Percentiles rank a stretch among this genome's conserved stretches.
phyloP scores from a whole-genome alignment of 2,329 filamentous ascomycete species.

The Colletotrichum liaoningense region DNA sequence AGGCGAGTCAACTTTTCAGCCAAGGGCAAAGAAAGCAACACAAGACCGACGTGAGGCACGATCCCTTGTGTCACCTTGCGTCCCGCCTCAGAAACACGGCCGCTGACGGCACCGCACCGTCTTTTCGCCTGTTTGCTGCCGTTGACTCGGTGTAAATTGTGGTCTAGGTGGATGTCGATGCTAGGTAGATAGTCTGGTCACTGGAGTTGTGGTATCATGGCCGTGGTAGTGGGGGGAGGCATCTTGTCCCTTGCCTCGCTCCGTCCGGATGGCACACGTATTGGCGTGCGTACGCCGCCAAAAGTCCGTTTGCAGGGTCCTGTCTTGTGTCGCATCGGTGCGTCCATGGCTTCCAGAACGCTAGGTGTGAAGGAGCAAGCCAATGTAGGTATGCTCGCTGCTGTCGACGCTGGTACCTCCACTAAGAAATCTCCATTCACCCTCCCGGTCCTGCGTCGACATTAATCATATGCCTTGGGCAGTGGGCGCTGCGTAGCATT shows the following conservation, averaged over 20 bases:
- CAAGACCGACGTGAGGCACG: slow-evolving; percentile 10
- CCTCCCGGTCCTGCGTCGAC: slow-evolving; percentile 11
- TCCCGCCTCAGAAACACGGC: slow-evolving; percentile 19
- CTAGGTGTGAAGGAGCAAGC: neutral
- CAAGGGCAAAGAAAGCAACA: slow-evolving; percentile 6
- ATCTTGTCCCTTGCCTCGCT: slow-evolving; percentile 5
- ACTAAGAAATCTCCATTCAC: neutral
- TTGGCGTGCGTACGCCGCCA: neutral
- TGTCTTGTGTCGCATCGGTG: neutral
- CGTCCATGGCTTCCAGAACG: neutral
- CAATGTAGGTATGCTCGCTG: neutral
- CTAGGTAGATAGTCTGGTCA: neutral
- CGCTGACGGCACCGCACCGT: slow-evolving; percentile 23
- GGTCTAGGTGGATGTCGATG: neutral
- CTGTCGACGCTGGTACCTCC: slow-evolving; percentile 15
- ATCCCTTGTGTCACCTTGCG: slow-evolving; percentile 11
- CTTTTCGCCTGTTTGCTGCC: neutral
- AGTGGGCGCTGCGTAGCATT: neutral
- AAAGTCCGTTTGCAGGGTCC: neutral
- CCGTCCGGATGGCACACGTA: neutral
- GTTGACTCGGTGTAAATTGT: neutral
- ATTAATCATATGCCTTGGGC: slow-evolving; percentile 11
- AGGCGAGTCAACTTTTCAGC: slow-evolving; percentile 2
- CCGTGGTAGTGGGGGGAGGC: neutral
- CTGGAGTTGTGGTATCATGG: neutral